A percentile compares a stretch with the other conserved stretches of the same genome.
phyloP scores from a whole-genome alignment of 2,329 filamentous ascomycete genomes.

The Fusarium kyushuense region DNA sequence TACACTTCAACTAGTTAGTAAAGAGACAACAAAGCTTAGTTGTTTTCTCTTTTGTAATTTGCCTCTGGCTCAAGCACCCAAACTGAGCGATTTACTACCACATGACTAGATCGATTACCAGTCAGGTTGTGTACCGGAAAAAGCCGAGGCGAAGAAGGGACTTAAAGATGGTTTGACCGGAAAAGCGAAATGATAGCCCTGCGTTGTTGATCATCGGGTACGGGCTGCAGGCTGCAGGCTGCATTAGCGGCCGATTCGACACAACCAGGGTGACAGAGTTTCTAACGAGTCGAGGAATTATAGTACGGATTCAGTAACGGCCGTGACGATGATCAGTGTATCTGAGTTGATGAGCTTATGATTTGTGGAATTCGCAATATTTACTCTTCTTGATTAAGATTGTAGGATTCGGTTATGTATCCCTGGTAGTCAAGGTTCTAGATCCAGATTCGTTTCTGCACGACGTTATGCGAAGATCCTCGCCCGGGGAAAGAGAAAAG shows the following conservation, averaged over 20 bases:
- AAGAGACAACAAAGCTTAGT: not conserved
- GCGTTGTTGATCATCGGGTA: conserved; percentile 10
- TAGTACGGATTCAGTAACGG: not conserved
- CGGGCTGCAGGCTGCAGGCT: not conserved
- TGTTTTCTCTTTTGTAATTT: conserved; percentile 1
- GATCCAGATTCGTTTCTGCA: not conserved
- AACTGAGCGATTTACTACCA: not conserved
- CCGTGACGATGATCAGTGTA: not conserved
- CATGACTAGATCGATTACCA: not conserved
- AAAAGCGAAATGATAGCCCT: not conserved
- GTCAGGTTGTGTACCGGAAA: not conserved
- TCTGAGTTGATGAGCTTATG: not conserved
- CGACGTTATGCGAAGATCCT: not conserved
- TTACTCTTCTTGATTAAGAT: conserved; percentile 5
- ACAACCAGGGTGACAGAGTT: not conserved
- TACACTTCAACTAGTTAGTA: not conserved
- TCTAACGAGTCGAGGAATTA: not conserved
- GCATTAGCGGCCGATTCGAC: conserved; percentile 39
- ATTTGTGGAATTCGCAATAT: conserved; percentile 3
- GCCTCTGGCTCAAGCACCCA: not conserved
- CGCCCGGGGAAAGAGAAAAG: not conserved
- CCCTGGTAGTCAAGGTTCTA: not conserved
- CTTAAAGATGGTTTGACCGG: not conserved
- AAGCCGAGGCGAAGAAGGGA: not conserved
- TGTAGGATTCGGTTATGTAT: not conserved